These are phyloP conservation scores for Sclerotinia spermophila DNA, from an alignment of 2,329 filamentous ascomycete genomes.

Conservation along the genomic window DNA sequence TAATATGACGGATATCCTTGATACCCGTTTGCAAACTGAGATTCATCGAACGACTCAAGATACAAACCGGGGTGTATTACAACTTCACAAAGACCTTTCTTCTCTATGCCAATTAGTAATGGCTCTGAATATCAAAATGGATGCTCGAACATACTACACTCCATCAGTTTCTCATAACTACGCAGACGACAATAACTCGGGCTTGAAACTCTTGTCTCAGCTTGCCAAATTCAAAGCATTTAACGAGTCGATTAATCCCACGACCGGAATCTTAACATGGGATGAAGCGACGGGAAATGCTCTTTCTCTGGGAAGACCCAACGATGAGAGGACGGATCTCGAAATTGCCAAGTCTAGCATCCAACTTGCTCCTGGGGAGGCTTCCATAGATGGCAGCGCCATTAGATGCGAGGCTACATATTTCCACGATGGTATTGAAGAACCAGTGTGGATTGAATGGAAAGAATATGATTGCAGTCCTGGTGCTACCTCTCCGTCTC, in stretches of 20 bases:
- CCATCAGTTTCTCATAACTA: constrained; percentile 22
- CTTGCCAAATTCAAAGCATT: constrained; percentile 51
- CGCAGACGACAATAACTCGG: constrained; percentile 40
- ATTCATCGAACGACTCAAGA: constrained; percentile 48
- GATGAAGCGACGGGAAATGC: constrained; percentile 41
- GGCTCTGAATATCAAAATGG: constrained; percentile 44
- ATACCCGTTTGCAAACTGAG: constrained; percentile 46
- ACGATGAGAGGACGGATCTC: constrained; percentile 20
- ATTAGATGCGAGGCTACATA: constrained; percentile 42
- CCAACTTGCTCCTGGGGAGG: constrained; percentile 8
- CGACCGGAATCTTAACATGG: constrained; percentile 31
- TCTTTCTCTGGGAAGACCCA: constrained; percentile 40
- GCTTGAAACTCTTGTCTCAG: constrained; percentile 42
- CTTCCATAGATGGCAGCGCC: constrained; percentile 1
- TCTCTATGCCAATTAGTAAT: constrained; percentile 46
- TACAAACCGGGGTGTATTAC: constrained; percentile 46
- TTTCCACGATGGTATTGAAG: constrained; percentile 36
- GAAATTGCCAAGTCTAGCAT: constrained; percentile 24
- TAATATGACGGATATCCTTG: constrained; percentile 47
- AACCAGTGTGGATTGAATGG: constrained; percentile 49
- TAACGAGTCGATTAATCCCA: constrained; percentile 45
- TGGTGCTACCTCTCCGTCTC: constrained; percentile 39
- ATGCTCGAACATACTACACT: constrained; percentile 29
- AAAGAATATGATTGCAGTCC: constrained; percentile 45
- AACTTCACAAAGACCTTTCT: constrained; percentile 46